Evolutionary conservation across 768 basidiomycete species (phyloP), one percentile per base, ranked within the genome.

Genomic region (Leccinum fibrillosum): DNA sequence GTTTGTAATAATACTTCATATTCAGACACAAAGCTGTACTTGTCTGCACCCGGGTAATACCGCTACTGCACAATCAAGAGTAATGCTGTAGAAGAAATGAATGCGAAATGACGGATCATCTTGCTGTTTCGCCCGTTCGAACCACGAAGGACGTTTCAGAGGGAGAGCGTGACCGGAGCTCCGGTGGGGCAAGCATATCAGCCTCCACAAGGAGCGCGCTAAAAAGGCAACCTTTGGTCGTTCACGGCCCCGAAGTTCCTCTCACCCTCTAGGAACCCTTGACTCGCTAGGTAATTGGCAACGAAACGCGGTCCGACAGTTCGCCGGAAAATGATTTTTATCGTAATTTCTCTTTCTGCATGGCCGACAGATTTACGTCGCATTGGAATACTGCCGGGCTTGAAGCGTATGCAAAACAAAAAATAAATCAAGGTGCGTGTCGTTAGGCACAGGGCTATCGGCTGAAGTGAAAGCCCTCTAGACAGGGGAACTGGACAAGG

Each of bases 141-240:
- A 59, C 64, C 65, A 64, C 57, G 56, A 60, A 58, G 56, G 19
- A 21, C 53, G 52, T 52, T 61, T 42, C 37, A 54, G 25, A 32
- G 35, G 28, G 19, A 19, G 26, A 53, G 54, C 42, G 45, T 54
- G 55, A 49, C 30, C 51, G 45, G 39, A 21, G 19, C 19, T 28
- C 45, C 37, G 32, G 39, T 7, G 19, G n/a, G 42, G 42, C 42
- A 23, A 23, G 25, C 2, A 25, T 48, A 21, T 37, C 44, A 52
- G 21, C 23, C 21, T 32, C 35, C 11, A 44, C 52, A 54, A 51
- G 51, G 34, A 35, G 25, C 5, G 53, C 23, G 49, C 58, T 35
- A 51, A 66, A 57, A 54, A 57, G 57, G 61, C 25, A 55, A 53
- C 39, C 30, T 12, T 44, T 37, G 13, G 44, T 62, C 17, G 17